These are phyloP conservation scores for Thalassiosira profunda DNA, from an alignment of 108 stramenopile species.

Conservation along the genomic window DNA sequence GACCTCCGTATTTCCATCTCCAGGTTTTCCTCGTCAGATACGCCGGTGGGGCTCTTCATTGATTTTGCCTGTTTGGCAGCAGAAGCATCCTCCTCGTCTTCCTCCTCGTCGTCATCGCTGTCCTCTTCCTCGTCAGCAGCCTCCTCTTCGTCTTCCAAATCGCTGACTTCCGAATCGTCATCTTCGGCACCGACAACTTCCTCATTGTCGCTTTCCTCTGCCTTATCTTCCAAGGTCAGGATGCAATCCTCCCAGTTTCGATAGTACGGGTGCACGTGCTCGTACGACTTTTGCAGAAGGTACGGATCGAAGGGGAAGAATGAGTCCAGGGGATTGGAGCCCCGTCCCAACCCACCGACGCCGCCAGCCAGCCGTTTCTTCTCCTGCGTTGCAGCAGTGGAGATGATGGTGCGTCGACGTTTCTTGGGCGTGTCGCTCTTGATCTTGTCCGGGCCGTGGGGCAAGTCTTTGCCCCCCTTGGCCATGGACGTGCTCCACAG, in stretches of 20 bases:
- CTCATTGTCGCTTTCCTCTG: conserved; percentile 7
- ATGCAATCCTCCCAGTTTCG: conserved; percentile 86
- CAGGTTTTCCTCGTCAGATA: conserved; percentile 15
- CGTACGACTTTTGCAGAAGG: conserved; percentile 83
- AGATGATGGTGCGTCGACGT: conserved; percentile 59
- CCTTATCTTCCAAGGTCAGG: conserved; percentile 12
- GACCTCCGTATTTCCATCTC: conserved; percentile 49
- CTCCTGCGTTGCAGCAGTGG: conserved; percentile 74
- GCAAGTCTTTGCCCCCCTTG: conserved; percentile 15
- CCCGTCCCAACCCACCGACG: conserved; percentile 89
- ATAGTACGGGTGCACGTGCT: conserved; percentile 84
- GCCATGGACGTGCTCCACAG: conserved; percentile 25
- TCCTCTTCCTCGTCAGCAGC: conserved; percentile 19
- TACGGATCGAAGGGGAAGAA: conserved; percentile 99
- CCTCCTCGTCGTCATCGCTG: conserved; percentile 16
- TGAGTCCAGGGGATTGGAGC: conserved; percentile 94
- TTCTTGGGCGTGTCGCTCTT: conserved; percentile 19
- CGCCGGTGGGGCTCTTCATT: not conserved
- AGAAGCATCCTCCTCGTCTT: conserved; percentile 14
- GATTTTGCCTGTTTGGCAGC: not conserved
- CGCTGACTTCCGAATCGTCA: conserved; percentile 27
- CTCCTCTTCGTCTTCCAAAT: conserved; percentile 24
- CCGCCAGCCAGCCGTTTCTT: conserved; percentile 75
- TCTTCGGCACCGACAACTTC: conserved; percentile 25
- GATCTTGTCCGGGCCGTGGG: no score